These are phyloP conservation scores for Elsinoe australis DNA, from an alignment of 2,329 filamentous ascomycete species.

Conservation along the genomic window DNA sequence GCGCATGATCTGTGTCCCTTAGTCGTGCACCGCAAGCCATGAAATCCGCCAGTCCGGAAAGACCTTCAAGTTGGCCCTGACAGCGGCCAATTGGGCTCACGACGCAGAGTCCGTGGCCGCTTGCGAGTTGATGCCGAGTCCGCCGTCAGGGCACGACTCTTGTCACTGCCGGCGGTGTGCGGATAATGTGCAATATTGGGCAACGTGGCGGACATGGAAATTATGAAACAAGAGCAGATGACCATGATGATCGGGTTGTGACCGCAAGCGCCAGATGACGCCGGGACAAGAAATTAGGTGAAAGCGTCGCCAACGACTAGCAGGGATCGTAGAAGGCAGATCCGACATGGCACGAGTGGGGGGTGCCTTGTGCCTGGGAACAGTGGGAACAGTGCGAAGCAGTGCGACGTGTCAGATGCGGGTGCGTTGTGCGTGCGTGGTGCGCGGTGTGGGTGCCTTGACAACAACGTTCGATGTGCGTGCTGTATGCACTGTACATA, in stretches of 20 bases:
- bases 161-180: conserved; percentile 10
- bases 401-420: no score
- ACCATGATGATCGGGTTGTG: background rate
- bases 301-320: no score
- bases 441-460: no score
- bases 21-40: background rate
- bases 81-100: conserved; percentile 1
- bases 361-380: no score
- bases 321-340: no score
- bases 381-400: no score
- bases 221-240: conserved; percentile 10
- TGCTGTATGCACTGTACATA: background rate
- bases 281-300: background rate
- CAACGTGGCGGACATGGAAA: conserved; percentile 5
- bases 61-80: background rate
- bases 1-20: conserved; percentile 14
- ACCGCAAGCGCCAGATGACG: background rate
- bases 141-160: background rate
- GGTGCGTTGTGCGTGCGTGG: no score
- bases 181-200: no score
- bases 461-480: background rate
- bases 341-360: no score
- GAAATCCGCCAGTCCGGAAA: conserved; percentile 8
- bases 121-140: conserved; percentile 1
- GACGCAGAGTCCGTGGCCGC: conserved; percentile 3